Conservation (phyloP, 257 asterid species). For the Fraxinus americana region DNA sequence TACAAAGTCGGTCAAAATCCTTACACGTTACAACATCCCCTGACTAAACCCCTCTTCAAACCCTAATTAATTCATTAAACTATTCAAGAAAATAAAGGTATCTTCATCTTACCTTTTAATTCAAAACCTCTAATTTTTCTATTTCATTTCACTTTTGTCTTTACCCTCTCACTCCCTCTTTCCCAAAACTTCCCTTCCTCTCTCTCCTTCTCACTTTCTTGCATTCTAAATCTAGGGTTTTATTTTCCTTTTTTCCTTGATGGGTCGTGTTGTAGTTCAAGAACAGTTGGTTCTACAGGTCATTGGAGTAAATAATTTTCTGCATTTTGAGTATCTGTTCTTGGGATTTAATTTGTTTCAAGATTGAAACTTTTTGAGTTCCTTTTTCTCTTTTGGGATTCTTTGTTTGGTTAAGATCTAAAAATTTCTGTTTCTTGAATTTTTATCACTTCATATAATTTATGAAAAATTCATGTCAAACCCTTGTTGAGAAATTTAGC, state of each 20-base stretch:
- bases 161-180: constrained; percentile 53
- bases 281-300: constrained; percentile 19
- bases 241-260: constrained; percentile 20
- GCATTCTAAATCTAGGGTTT: constrained; percentile 87
- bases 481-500: constrained; percentile 31
- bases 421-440: not conserved
- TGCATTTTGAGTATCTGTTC: constrained; percentile 43
- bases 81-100: constrained; percentile 19
- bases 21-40: constrained; percentile 19
- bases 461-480: constrained; percentile 63
- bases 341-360: constrained; percentile 23
- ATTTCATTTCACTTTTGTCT: constrained; percentile 78
- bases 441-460: constrained; percentile 16
- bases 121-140: constrained; percentile 55
- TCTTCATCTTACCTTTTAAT: constrained; percentile 44
- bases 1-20: constrained; percentile 40
- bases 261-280: constrained; percentile 26
- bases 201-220: not conserved
- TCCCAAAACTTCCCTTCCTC: constrained; percentile 31
- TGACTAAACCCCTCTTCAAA: constrained; percentile 21
- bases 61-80: constrained; percentile 28
- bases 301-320: constrained; percentile 39
- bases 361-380: constrained; percentile 28
- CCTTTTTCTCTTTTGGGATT: constrained; percentile 16
- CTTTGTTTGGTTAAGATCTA: constrained; percentile 22